Base-by-base conservation (phyloP, 768 basidiomycete genomes). In the Leccinum subgranulosum region DNA sequence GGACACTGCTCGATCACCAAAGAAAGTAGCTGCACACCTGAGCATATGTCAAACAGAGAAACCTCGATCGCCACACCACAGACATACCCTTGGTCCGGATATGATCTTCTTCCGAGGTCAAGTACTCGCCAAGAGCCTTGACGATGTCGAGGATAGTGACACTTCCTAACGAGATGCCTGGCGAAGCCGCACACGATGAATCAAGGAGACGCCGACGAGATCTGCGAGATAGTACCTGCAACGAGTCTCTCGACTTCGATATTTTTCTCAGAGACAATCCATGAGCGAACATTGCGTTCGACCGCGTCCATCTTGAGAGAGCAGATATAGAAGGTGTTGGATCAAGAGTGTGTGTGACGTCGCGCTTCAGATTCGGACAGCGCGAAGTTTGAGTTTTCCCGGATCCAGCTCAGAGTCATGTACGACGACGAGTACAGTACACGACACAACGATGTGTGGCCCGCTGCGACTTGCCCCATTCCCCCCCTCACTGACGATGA, bases 1-100 rank as follows among this genome's bases (percentile, higher is more conserved):
- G 90, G 85, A 61, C 83, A 85, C 53, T 76, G 75, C 21, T 72
- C 76, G 41, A 98, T 74, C 10, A 95, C 81, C 15, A 82, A 75
- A 0, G 94, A 86, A 28, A 99, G 79, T 56, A 98, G 79, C 47
- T 86, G 87, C 19, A 98, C 85, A 33, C 95, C 97, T 99, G 47
- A 43, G 25, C 10, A 48, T 41, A 31, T 46, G 49, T 49, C 28
- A 25, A 17, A 60, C 53, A 28, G 41, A 52, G 9, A 51, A 27
- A 49, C 23, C 25, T 43, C 23, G 3, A 21, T 49, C 50, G 46
- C 41, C 65, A 19, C 33, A 36, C 23, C 25, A 34, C 46, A 45
- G 58, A 49, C 54, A 48, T 58, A 92, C 96, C 96, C 78, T 92
- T 92, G 9, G 83, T 82, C 28, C 96, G 81, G 11, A 88, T 72